Base-by-base conservation (phyloP, 2,329 filamentous ascomycete genomes). In the Chrysosporium keratinophilum region DNA sequence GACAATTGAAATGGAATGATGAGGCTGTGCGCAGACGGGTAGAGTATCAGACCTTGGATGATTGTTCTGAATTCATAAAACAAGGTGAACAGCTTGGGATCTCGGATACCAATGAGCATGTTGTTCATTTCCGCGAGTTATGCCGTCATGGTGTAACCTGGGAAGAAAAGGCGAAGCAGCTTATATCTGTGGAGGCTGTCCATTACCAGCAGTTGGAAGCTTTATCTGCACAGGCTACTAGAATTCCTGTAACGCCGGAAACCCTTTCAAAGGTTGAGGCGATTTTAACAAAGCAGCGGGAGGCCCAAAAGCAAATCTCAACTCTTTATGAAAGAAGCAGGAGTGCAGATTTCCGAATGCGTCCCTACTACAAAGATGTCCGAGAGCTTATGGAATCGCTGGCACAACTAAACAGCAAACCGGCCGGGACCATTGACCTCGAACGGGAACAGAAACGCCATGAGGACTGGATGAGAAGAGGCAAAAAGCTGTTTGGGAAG, bases 401-500 rank as follows among this genome's bases (percentile, higher is more conserved):
- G 11, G 86, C 88, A 55, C 88, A 93, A 51, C 78, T 97, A 9
- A 95, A 95, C 62, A 95, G 88, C 58, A 96, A 96, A 65, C 93
- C 93, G 0, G 81, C 80, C 40, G 93, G 93, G 1, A 95, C 91
- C 0, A 79, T 94, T 34, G 93, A 98, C 63, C 79, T 98, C 3
- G 93, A 98, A 65, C 90, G 88, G 59, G 89, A 97, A 67, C 86
- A 93, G 60, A 95, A 93, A 66, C 83, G 88, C 6, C 93, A 97
- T 61, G 93, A 98, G 67, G 93, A 98, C 68, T 98, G 93, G 93
- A 98, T 98, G 91, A 81, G 93, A 33, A 88, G 88, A 64, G 93
- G 93, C 49, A 98, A 98, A 73, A 96, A 96, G 68, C 73, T 98
- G 0, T 98, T 98, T 65, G 93, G 93, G 50, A 98, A 98, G 70